Evolutionary conservation across 495 filamentous ascomycete species (phyloP), one percentile per base, ranked within the genome.

Genomic region (Hamigera avellanea): DNA sequence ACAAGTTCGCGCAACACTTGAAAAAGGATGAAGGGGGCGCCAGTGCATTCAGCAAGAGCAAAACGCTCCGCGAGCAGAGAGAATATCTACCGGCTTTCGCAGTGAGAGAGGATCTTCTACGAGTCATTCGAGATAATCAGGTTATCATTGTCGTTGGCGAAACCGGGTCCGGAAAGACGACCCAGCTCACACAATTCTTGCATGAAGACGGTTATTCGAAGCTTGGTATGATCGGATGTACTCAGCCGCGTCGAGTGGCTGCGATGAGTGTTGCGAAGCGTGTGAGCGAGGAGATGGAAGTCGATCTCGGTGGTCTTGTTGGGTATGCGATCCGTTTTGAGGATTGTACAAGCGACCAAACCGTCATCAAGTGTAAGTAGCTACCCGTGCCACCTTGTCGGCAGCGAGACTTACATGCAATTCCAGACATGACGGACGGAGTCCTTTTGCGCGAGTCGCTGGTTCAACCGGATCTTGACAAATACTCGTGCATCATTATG

Each of bases 261-360:
- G 89, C 93, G 2, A 99, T 99, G 93, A 94, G 86, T 58, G 93
- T 99, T 19, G 93, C 93, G 8, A 96, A 95, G 57, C 85, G 93
- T 63, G 93, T 99, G 16, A 86, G 85, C 43, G 93, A 99, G 56
- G 93, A 99, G 61, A 99, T 99, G 93, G 86, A 93, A 47, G 86
- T 94, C n/a, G 80, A 81, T 33, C 70, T 99, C 10, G 93, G 93
- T 15, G 78, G 77, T 27, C 63, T 76, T 1, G 93, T 99, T 19
- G 93, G 93, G 32, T 99, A 96, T 62, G 89, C 93, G 2, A 99
- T 99, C 55, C 87, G 93, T 19, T 99, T 99, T 53, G 93, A 99
- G 52, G 93, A 99, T 60, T 95, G 88, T 56, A 99, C 93, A 2
- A 89, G 83, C 57, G 82, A 83, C 43, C 78, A 95, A 37, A 99